Percentiles rank a stretch among this genome's conserved stretches.
These are phyloP conservation scores for Candida vaughaniae DNA, from an alignment of 805 yeast genomes.

Conservation along the genomic window DNA sequence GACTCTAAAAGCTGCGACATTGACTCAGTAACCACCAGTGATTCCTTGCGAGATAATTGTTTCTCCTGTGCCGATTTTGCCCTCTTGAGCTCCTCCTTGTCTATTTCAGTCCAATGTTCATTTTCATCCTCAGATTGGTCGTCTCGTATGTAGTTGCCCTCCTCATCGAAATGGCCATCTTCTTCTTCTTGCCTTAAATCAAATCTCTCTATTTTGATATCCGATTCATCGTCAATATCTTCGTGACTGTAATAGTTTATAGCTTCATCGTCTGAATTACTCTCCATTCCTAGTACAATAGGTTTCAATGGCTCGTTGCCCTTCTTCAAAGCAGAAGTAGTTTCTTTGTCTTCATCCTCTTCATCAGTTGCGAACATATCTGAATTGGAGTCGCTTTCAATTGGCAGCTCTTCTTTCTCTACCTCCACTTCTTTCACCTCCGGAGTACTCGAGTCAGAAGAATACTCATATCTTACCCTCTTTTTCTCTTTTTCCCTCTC, in stretches of 20 bases:
- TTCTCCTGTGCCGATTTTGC: constrained; percentile 46
- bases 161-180: constrained; percentile 59
- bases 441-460: background rate
- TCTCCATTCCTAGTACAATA: background rate
- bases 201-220: constrained; percentile 56
- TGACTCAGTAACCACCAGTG: constrained; percentile 2
- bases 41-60: constrained; percentile 14
- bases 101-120: constrained; percentile 15
- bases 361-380: constrained; percentile 45
- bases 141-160: constrained; percentile 54
- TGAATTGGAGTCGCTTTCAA: constrained; percentile 33
- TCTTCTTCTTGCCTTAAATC: constrained; percentile 54
- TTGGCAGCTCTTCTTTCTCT: constrained; percentile 1
- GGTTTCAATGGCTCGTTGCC: too few species aligned
- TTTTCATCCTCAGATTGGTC: constrained; percentile 27
- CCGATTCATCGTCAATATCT: constrained; percentile 18
- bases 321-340: background rate
- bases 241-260: background rate
- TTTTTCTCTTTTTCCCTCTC: constrained; percentile 16
- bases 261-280: constrained; percentile 12
- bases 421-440: constrained; percentile 1
- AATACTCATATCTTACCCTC: constrained; percentile 5
- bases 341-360: constrained; percentile 8
- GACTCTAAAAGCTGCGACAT: constrained; percentile 1
- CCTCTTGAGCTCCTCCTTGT: constrained; percentile 23